Conservation (phyloP, 768 basidiomycete species). For the Tulasnella sp. region DNA sequence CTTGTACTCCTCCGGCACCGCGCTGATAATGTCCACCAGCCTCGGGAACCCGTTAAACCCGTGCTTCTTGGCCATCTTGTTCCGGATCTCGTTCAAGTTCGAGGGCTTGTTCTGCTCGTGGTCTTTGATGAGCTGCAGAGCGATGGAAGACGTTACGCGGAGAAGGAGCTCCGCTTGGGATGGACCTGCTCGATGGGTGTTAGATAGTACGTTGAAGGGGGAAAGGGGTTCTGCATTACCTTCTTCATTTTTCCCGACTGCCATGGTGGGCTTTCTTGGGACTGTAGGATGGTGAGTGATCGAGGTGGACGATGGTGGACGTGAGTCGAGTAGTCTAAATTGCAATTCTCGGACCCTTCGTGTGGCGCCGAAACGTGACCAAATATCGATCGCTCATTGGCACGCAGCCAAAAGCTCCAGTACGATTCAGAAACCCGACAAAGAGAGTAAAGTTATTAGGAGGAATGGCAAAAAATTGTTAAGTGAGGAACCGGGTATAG, state of each 20-base stretch:
- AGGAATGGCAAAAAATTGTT: no score
- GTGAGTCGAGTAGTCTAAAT: not conserved
- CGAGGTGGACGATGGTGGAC: not conserved
- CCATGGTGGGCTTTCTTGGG: not conserved
- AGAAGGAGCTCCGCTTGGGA: conserved; percentile 87
- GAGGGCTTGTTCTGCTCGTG: conserved; percentile 67
- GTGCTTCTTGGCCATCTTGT: conserved; percentile 83
- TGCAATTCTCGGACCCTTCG: not conserved
- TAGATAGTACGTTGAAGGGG: no score
- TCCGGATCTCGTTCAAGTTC: conserved; percentile 78
- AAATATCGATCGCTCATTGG: not conserved
- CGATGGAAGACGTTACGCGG: conserved; percentile 88
- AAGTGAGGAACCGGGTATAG: no score
- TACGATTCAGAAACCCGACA: not conserved
- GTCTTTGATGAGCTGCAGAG: conserved; percentile 82
- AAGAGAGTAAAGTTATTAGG: not conserved
- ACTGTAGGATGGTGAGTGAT: not conserved
- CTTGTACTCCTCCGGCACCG: conserved; percentile 96
- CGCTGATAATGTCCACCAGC: conserved; percentile 95
- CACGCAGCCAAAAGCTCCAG: not conserved
- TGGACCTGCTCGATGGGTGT: not conserved
- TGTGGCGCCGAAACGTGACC: not conserved
- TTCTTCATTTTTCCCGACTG: not conserved
- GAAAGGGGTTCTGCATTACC: not conserved
- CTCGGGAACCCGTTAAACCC: conserved; percentile 78